phyloP scores from a whole-genome alignment of 2,329 filamentous ascomycete genomes.

The Arthrobotrys pseudoclavata region DNA sequence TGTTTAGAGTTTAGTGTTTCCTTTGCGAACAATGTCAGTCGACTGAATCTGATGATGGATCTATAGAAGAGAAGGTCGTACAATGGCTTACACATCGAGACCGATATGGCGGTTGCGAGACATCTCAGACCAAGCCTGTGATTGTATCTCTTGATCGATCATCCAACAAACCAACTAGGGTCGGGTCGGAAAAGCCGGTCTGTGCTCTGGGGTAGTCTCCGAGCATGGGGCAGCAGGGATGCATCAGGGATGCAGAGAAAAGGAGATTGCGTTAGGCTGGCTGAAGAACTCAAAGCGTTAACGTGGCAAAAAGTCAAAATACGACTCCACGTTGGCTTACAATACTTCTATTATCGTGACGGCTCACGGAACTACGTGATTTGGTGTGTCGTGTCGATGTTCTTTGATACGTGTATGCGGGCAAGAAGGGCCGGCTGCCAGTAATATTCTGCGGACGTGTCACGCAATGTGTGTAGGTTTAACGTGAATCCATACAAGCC shows the following conservation, averaged over 20 bases:
- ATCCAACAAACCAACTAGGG: neutral
- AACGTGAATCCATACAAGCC: neutral
- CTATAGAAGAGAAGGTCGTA: slow-evolving; percentile 6
- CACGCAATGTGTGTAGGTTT: neutral
- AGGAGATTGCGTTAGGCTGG: slow-evolving; percentile 28
- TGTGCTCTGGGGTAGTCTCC: neutral
- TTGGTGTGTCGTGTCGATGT: neutral
- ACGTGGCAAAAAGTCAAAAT: slow-evolving; percentile 24
- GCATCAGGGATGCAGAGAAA: slow-evolving; percentile 21
- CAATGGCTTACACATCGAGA: slow-evolving; percentile 11
- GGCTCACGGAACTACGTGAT: neutral
- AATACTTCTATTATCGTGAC: neutral
- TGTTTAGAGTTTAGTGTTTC: slow-evolving; percentile 2
- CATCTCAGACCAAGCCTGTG: slow-evolving; percentile 13
- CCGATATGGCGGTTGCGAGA: slow-evolving; percentile 29
- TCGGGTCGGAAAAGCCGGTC: neutral
- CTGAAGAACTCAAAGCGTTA: slow-evolving; percentile 21
- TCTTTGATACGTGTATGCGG: neutral
- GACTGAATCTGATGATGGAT: slow-evolving; percentile 37
- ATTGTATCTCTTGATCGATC: slow-evolving; percentile 32
- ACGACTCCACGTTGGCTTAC: slow-evolving; percentile 13
- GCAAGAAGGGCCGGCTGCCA: neutral
- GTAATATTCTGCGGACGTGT: neutral
- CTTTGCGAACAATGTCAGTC: slow-evolving; percentile 31
- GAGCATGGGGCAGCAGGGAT: neutral